These are phyloP conservation scores for Solanum gracilifrons DNA, from an alignment of 257 asterid species.

Conservation along the genomic window DNA sequence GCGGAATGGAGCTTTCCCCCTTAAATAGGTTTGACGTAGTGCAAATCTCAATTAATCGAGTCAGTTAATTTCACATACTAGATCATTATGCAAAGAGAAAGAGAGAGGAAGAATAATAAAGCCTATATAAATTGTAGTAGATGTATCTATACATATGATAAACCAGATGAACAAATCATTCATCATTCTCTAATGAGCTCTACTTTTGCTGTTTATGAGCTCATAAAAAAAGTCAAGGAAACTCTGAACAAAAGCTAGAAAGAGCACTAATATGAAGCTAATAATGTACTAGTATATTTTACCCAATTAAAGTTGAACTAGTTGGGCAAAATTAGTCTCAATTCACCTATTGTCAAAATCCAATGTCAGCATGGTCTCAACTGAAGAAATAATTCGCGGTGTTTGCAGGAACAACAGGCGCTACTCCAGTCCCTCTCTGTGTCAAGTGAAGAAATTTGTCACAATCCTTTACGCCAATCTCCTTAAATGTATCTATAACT, in stretches of 20 bases:
- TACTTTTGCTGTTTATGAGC: not conserved
- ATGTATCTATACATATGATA: not conserved
- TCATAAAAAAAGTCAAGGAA: not conserved
- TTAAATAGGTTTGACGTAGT: not conserved
- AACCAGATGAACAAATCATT: not conserved
- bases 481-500: constrained; percentile 36
- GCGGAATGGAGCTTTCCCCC: not conserved
- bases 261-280: not conserved
- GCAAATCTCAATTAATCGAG: not conserved
- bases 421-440: not conserved
- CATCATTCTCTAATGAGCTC: not conserved
- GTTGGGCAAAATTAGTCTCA: not conserved
- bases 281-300: not conserved
- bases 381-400: not conserved
- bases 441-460: constrained; percentile 40
- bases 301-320: not conserved
- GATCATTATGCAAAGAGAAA: not conserved
- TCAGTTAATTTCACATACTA: not conserved
- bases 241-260: not conserved
- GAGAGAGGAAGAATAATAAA: not conserved
- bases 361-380: not conserved
- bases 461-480: constrained; percentile 55
- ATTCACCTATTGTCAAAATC: not conserved
- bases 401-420: not conserved
- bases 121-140: not conserved